These are phyloP conservation scores for Sarcodon sp. DNA, from an alignment of 768 basidiomycete species.

Conservation along the genomic window DNA sequence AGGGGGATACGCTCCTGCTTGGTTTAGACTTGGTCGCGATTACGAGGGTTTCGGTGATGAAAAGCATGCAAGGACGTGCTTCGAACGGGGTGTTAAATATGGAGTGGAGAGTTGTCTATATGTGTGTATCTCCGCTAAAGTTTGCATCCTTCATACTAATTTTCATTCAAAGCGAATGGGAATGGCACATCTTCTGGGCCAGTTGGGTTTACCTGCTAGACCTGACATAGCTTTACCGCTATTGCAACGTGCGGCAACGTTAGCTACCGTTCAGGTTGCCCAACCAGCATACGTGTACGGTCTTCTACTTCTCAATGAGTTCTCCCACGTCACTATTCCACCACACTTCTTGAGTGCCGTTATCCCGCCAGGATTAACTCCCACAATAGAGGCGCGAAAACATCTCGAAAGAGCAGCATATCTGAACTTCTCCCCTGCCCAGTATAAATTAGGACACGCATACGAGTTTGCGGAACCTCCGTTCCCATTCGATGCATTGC, in stretches of 20 bases:
- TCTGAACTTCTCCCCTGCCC: slow-evolving; percentile 72
- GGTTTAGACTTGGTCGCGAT: slow-evolving; percentile 87
- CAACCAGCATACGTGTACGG: slow-evolving; percentile 85
- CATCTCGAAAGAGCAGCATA: slow-evolving; percentile 72
- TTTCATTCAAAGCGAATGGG: slow-evolving; percentile 60
- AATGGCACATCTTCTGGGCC: slow-evolving; percentile 85
- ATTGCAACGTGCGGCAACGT: slow-evolving; percentile 65
- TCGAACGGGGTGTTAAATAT: slow-evolving; percentile 66
- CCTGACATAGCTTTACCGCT: slow-evolving; percentile 51
- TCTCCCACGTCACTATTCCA: slow-evolving; percentile 49
- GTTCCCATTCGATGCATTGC: slow-evolving; percentile 77
- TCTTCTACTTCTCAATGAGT: slow-evolving; percentile 78
- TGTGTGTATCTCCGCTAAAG: slow-evolving; percentile 18
- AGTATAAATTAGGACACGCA: slow-evolving; percentile 86
- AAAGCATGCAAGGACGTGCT: slow-evolving; percentile 68
- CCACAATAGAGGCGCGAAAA: slow-evolving; percentile 50
- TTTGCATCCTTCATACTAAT: slow-evolving; percentile 3
- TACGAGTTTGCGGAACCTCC: slow-evolving; percentile 86
- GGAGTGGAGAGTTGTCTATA: slow-evolving; percentile 75
- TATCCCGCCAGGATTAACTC: slow-evolving; percentile 35
- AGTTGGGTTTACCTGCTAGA: slow-evolving; percentile 51
- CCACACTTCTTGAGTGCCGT: slow-evolving; percentile 37
- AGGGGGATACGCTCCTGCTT: slow-evolving; percentile 64
- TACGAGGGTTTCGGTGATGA: slow-evolving; percentile 82
- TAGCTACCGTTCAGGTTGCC: slow-evolving; percentile 62